These are phyloP conservation scores for Phanerochaete carnosa DNA, from an alignment of 768 basidiomycete genomes.

Conservation along the genomic window DNA sequence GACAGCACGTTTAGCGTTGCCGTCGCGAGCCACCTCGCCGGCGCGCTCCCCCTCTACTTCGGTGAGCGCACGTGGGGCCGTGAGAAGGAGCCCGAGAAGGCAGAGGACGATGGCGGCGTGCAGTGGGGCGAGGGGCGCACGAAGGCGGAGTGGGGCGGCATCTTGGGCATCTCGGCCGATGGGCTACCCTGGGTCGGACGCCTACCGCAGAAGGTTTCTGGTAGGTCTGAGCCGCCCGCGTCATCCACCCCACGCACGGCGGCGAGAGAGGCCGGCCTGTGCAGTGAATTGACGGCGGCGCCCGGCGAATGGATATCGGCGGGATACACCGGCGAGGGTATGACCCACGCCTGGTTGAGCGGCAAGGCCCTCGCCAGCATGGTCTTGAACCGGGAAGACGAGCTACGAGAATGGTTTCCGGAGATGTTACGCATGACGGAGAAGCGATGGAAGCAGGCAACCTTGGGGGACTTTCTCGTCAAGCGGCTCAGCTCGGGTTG, in stretches of 20 bases:
- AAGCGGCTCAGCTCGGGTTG: background rate
- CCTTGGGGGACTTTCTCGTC: slow-evolving; percentile 31
- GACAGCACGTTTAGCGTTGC: slow-evolving; percentile 35
- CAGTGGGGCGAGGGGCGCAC: slow-evolving; percentile 43
- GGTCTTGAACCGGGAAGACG: slow-evolving; percentile 42
- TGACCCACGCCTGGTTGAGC: slow-evolving; percentile 68
- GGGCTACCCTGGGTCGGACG: slow-evolving; percentile 68
- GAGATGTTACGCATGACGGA: slow-evolving; percentile 44
- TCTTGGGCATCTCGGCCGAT: slow-evolving; percentile 61
- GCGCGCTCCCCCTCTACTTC: slow-evolving; percentile 55
- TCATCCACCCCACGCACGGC: background rate
- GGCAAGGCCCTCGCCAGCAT: slow-evolving; percentile 57
- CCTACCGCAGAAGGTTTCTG: slow-evolving; percentile 47
- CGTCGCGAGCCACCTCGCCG: slow-evolving; percentile 41
- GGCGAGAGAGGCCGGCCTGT: background rate
- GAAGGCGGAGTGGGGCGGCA: slow-evolving; percentile 61
- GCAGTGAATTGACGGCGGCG: slow-evolving; percentile 19
- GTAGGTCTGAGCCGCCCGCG: slow-evolving; percentile 27
- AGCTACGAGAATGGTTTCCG: slow-evolving; percentile 46
- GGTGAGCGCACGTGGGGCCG: slow-evolving; percentile 40
- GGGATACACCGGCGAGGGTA: slow-evolving; percentile 71
- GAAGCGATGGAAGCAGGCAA: slow-evolving; percentile 44
- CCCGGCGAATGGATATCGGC: slow-evolving; percentile 72
- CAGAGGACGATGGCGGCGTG: slow-evolving; percentile 10
- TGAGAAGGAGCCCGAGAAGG: slow-evolving; percentile 25